Base-by-base conservation (phyloP, 176 grass and related monocot species). In the Panicum miliaceum region DNA sequence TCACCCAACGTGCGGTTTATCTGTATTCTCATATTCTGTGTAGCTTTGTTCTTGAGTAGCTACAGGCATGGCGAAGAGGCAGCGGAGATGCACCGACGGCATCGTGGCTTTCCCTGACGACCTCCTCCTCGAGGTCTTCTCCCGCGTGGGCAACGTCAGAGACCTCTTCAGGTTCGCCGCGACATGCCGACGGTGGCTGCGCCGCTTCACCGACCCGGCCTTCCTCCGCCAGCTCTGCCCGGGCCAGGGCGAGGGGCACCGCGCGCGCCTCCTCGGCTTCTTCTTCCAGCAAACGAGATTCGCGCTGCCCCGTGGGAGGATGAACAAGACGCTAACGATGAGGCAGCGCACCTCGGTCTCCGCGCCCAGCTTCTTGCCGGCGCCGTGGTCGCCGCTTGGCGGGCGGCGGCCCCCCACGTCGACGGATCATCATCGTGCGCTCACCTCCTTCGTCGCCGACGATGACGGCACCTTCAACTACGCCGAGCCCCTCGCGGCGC, bases 341-440 rank as follows among this genome's bases (percentile, higher is more conserved):
- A 15, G 9, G 23, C 14, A 62, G 56, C 61, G 8, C 27, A 2
- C 3, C 19, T 80, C 45, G 0, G 77, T n/a, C 27, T 80, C 2
- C 4, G 7, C 65, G 1, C 65, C 79, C 51, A 32, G 36, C 51
- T 71, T 82, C 79, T 2, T 82, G 10, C 80, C 66, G 62, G 9
- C 7, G 12, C 68, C 42, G 13, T 40, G 67, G 12, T 70, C 67
- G 40, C 67, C 22, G 67, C 40, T 70, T 7, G 38, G 62, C 29
- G n/a, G n/a, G n/a, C 29, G 38, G 62, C 29, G 29, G 29, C 29
- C 29, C 29, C 29, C 29, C 29, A 32, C 29, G 29, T 6, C 14
- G 23, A 3, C 29, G 29, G 62, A 32, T 32, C 29, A 32, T 32
- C 29, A 3, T 7, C 62, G 15, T 20, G 20, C 36, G 15, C 35